Percentiles rank a stretch among this genome's conserved stretches.
Evolutionary conservation across 208 protist genomes (phyloP).

Genomic region (Vickermania spadyakhi): DNA sequence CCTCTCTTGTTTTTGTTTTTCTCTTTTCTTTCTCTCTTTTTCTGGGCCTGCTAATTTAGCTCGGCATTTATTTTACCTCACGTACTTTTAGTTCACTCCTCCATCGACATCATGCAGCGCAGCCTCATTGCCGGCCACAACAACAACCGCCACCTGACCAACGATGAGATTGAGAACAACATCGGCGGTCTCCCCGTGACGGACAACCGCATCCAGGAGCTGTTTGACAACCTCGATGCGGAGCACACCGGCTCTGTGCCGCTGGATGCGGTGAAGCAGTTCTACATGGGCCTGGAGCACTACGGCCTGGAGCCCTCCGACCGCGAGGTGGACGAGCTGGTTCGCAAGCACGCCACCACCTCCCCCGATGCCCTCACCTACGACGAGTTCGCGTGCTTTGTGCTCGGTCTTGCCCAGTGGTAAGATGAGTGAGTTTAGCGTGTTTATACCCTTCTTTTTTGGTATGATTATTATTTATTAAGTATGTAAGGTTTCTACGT

Average conservation of each 20-base stretch:
- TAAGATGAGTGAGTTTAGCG: conserved; percentile 16
- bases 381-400: conserved; percentile 88
- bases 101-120: conserved; percentile 51
- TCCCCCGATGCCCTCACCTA: conserved; percentile 66
- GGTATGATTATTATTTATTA: too few species aligned
- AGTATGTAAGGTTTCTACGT: too few species aligned
- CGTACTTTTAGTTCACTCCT: neutral
- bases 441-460: conserved; percentile 2
- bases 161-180: conserved; percentile 89
- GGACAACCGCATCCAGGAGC: conserved; percentile 80
- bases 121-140: conserved; percentile 84
- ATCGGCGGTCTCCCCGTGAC: conserved; percentile 88
- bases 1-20: neutral
- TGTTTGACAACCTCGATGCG: conserved; percentile 81
- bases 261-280: conserved; percentile 68
- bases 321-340: conserved; percentile 54
- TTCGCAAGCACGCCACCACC: conserved; percentile 76
- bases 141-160: conserved; percentile 85
- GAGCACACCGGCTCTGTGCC: conserved; percentile 61
- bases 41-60: neutral
- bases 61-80: neutral
- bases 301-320: conserved; percentile 78
- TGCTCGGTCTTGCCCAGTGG: conserved; percentile 80
- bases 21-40: neutral
- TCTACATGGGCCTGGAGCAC: conserved; percentile 82